Evolutionary conservation across 495 filamentous ascomycete species (phyloP).

Genomic region (Aspergillus haitiensis): DNA sequence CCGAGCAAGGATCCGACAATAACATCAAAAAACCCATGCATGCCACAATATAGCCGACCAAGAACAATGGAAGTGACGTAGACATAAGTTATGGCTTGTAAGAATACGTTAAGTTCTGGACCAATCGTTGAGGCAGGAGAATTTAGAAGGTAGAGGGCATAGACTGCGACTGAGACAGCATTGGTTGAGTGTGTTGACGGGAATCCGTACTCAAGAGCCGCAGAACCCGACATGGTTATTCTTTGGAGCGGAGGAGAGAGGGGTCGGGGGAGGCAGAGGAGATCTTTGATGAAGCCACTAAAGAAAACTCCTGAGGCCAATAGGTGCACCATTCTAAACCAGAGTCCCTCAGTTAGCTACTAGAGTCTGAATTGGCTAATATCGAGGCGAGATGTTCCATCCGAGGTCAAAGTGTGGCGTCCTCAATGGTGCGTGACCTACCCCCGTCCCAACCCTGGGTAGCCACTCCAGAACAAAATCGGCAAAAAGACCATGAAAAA

Average conservation of each 20-base stretch:
- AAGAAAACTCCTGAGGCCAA: constrained; percentile 88
- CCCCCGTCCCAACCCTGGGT: constrained; percentile 77
- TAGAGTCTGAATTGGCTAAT: not conserved
- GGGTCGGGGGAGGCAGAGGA: constrained; percentile 91
- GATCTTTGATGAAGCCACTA: constrained; percentile 90
- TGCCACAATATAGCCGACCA: constrained; percentile 92
- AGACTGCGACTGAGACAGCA: constrained; percentile 90
- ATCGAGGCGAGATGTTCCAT: not conserved
- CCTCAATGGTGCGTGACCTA: constrained; percentile 43
- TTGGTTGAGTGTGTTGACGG: constrained; percentile 97
- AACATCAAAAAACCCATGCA: constrained; percentile 97
- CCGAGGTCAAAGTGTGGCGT: not conserved
- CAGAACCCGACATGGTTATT: constrained; percentile 95
- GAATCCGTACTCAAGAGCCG: constrained; percentile 94
- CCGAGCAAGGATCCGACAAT: constrained; percentile 75
- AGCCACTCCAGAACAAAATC: constrained; percentile 94
- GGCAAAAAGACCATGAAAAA: constrained; percentile 96
- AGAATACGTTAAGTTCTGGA: constrained; percentile 50
- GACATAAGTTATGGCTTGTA: constrained; percentile 69
- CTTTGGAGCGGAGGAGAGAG: constrained; percentile 89
- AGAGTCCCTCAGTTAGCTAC: constrained; percentile 14
- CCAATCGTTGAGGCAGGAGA: constrained; percentile 53
- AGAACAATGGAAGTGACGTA: constrained; percentile 89
- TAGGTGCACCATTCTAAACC: constrained; percentile 75
- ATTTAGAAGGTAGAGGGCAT: constrained; percentile 68